Conservation (phyloP, 2,329 filamentous ascomycete genomes). For the Colletotrichum viniferum region DNA sequence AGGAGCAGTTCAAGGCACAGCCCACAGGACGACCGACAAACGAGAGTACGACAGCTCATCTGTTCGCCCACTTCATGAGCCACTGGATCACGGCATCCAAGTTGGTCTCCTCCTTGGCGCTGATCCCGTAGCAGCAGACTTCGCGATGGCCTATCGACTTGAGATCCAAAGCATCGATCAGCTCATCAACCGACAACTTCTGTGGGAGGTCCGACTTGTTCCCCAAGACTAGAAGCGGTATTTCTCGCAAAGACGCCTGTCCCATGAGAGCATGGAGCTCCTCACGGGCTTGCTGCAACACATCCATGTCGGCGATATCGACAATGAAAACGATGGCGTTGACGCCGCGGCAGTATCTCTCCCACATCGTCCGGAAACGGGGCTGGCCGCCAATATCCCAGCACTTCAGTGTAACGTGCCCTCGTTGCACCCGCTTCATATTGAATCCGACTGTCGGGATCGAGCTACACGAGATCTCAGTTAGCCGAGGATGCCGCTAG, state of each 20-base stretch:
- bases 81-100: constrained; percentile 96
- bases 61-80: constrained; percentile 87
- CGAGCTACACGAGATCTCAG: constrained; percentile 66
- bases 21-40: not conserved
- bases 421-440: constrained; percentile 97
- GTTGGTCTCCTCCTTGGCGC: constrained; percentile 98
- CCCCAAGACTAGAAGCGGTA: constrained; percentile 90
- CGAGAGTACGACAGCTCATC: constrained; percentile 48
- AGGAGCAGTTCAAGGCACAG: not conserved
- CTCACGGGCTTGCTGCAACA: constrained; percentile 84
- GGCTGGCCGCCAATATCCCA: constrained; percentile 99
- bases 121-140: constrained; percentile 98
- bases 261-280: constrained; percentile 89
- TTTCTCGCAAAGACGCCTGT: constrained; percentile 83
- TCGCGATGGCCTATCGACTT: constrained; percentile 90
- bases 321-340: constrained; percentile 99
- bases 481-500: constrained; percentile 19
- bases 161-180: constrained; percentile 91
- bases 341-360: constrained; percentile 95
- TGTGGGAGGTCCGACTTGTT: constrained; percentile 97
- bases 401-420: constrained; percentile 97
- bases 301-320: constrained; percentile 85
- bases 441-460: constrained; percentile 99
- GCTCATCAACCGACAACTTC: constrained; percentile 89
- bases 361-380: constrained; percentile 98